Conservation (phyloP, 352 stramenopile species). For the Phytophthora hibernalis region DNA sequence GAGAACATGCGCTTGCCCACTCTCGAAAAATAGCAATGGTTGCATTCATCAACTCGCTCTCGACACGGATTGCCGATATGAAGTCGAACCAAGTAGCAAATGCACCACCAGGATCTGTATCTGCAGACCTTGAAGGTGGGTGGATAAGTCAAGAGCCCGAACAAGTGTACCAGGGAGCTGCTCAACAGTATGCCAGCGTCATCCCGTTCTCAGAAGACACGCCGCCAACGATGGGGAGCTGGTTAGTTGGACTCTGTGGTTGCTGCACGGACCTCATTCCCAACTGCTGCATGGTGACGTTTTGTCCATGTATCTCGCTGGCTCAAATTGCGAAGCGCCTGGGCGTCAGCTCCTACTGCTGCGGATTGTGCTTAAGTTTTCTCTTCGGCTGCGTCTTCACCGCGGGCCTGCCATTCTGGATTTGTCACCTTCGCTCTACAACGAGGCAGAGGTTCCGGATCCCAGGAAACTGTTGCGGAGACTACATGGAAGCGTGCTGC, state of each 20-base stretch:
- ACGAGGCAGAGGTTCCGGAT: constrained; percentile 54
- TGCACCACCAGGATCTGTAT: constrained; percentile 19
- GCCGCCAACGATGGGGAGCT: constrained; percentile 32
- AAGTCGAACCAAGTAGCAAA: constrained; percentile 24
- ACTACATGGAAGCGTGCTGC: constrained; percentile 45
- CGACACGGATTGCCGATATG: constrained; percentile 8
- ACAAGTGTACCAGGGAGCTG: constrained; percentile 14
- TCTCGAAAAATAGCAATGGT: constrained; percentile 25
- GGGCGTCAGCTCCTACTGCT: constrained; percentile 34
- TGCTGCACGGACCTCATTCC: constrained; percentile 45
- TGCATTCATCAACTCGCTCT: constrained; percentile 21
- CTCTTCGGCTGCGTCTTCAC: constrained; percentile 27
- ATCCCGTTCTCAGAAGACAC: constrained; percentile 32
- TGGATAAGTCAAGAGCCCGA: constrained; percentile 20
- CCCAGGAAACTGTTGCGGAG: constrained; percentile 40
- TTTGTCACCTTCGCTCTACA: constrained; percentile 47
- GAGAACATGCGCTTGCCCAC: neutral
- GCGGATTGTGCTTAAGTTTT: constrained; percentile 21
- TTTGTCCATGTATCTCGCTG: constrained; percentile 48
- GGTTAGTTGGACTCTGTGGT: constrained; percentile 28
- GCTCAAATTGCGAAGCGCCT: constrained; percentile 45
- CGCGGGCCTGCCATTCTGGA: constrained; percentile 24
- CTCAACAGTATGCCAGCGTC: constrained; percentile 30
- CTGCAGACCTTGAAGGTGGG: constrained; percentile 29
- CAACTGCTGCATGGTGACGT: constrained; percentile 48